Base-by-base conservation (phyloP, 1,139 yeast species). In the Zygoascus sp. region DNA sequence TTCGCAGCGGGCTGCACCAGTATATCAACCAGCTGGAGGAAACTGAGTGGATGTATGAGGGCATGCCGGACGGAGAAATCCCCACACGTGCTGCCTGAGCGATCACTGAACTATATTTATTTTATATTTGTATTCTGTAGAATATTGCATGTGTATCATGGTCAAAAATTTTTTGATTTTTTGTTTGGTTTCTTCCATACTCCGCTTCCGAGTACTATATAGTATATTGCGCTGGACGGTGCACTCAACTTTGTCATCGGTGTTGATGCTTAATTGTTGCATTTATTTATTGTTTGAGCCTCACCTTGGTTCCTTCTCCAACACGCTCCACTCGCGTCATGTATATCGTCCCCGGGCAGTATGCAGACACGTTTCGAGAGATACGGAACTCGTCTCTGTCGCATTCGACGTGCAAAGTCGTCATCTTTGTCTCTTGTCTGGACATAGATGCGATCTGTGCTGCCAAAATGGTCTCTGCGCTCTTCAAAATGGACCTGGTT, bases 391-490 rank as follows among this genome's bases (percentile, higher is more conserved):
- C 61, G n/a, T 59, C 69, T 10, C 51, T 87, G 45, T 83, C 95
- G 8, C 96, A 89, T 63, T 83, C 96, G 20, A 84, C 96, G 6
- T 92, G 97, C 63, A 85, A 86, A 58, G 70, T 92, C 50, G 90
- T 89, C 36, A 73, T 94, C 20, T 89, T 90, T 63, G 96, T 89
- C 32, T 86, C 97, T 7, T 87, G 96, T 65, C 72, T 90, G 56
- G 88, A 85, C 64, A 83, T 92, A 38, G 99, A 94, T 69, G 89
- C 97, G 38, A 70, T 94, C 22, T 92, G 97, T 68, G 87, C 96
- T 0, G 81, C 95, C 37, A 83, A 81, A 61, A 83, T 89, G 62
- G 69, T 92, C 27, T 74, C 92, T 30, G 67, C 75, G 41, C 69
- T 88, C 47, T 73, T 92, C 52, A 83, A 87, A 64, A 81, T 84